Evolutionary conservation across 768 basidiomycete genomes (phyloP).

Genomic region (Xerocomellus chrysenteron): DNA sequence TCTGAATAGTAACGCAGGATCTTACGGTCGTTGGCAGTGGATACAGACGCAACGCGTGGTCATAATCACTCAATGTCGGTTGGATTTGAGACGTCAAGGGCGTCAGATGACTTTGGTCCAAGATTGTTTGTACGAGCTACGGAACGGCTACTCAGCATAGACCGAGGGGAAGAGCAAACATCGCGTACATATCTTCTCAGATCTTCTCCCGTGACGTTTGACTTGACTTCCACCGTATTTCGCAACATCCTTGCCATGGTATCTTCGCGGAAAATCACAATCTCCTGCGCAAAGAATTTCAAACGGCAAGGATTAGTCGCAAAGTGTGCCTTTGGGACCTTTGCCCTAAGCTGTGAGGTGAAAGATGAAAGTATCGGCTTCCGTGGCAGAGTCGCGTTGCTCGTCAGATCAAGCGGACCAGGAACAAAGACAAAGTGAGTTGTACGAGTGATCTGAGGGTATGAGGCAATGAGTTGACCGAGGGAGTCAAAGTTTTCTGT

Average conservation of each 20-base stretch:
- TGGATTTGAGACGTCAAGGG: constrained; percentile 84
- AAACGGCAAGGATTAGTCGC: constrained; percentile 91
- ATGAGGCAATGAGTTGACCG: constrained; percentile 80
- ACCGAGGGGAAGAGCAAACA: not conserved
- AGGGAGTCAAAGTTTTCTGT: constrained; percentile 85
- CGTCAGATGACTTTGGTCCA: constrained; percentile 94
- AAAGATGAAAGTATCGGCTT: constrained; percentile 78
- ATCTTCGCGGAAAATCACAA: constrained; percentile 92
- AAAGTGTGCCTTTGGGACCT: constrained; percentile 79
- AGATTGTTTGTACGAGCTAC: constrained; percentile 92
- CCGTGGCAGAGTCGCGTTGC: constrained; percentile 80
- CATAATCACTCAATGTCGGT: constrained; percentile 85
- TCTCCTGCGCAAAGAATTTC: constrained; percentile 93
- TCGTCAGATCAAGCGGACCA: constrained; percentile 86
- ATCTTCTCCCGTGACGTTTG: constrained; percentile 71
- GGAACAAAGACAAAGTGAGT: constrained; percentile 96
- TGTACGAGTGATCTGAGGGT: constrained; percentile 68
- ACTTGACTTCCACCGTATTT: constrained; percentile 88
- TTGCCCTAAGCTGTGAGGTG: constrained; percentile 61
- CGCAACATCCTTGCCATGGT: constrained; percentile 91
- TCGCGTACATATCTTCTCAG: constrained; percentile 82
- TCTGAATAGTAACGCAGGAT: not conserved
- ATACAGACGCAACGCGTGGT: constrained; percentile 89
- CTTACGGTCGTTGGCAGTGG: constrained; percentile 90
- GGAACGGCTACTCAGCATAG: not conserved